Percentiles rank a stretch among this genome's conserved stretches.
phyloP scores from a whole-genome alignment of 495 filamentous ascomycete genomes.

The Aspergillus avenaceus region DNA sequence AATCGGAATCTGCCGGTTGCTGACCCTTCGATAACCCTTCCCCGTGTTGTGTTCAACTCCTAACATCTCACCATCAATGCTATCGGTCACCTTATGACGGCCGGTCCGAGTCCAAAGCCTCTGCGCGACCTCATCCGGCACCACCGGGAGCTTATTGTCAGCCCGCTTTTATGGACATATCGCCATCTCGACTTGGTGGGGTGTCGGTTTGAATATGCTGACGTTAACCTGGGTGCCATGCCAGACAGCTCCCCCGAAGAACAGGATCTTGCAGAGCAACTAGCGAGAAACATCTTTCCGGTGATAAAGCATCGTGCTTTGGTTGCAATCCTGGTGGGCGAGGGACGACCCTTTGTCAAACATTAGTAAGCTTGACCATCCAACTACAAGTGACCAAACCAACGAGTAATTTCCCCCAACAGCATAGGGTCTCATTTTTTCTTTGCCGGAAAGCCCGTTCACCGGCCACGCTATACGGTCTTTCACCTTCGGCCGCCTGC shows the following conservation, averaged over 20 bases:
- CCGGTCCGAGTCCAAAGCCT: too few species aligned
- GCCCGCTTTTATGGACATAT: constrained; percentile 17
- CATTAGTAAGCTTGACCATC: too few species aligned
- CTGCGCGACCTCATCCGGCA: constrained; percentile 5
- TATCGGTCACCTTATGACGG: too few species aligned
- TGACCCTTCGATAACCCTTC: too few species aligned
- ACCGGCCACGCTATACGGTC: constrained; percentile 13
- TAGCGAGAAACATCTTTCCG: not conserved
- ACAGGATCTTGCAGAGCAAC: constrained; percentile 1
- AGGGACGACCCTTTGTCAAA: too few species aligned
- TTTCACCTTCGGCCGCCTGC: constrained; percentile 5
- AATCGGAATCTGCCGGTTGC: too few species aligned
- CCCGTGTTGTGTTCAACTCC: too few species aligned
- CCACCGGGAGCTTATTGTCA: constrained; percentile 10
- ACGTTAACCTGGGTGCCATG: not conserved
- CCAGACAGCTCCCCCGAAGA: not conserved
- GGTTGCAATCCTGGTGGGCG: too few species aligned
- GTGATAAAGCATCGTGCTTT: too few species aligned
- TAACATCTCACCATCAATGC: constrained; percentile 1
- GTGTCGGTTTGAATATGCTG: constrained; percentile 10
- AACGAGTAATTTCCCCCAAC: too few species aligned
- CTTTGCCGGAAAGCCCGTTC: constrained; percentile 10
- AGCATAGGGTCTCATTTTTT: too few species aligned
- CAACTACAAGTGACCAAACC: too few species aligned
- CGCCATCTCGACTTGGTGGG: constrained; percentile 14